A percentile compares a stretch with the other conserved stretches of the same genome.
These are phyloP conservation scores for Oxytropis ochrocephala DNA, from an alignment of 306 rosid species.

Conservation along the genomic window DNA sequence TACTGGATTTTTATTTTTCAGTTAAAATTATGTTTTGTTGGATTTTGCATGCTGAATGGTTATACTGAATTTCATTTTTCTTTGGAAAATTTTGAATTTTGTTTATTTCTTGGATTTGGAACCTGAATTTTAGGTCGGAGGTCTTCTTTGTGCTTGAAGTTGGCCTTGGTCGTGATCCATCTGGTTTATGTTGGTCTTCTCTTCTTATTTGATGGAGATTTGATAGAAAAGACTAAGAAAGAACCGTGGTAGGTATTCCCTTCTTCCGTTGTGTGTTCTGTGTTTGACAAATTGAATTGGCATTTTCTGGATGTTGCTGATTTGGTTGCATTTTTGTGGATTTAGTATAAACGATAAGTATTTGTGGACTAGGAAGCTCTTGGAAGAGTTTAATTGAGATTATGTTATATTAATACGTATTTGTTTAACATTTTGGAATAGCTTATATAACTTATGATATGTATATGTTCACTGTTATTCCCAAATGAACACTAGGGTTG, in stretches of 20 bases:
- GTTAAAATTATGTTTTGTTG: neutral
- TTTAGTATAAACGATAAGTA: neutral
- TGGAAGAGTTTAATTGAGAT: neutral
- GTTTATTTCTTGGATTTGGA: neutral
- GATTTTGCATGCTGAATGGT: constrained; percentile 1
- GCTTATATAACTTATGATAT: neutral
- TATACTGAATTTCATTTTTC: neutral
- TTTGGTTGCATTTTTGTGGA: neutral
- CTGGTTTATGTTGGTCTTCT: constrained; percentile 57
- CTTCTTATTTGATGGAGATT: constrained; percentile 65
- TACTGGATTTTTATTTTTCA: neutral
- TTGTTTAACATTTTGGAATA: neutral
- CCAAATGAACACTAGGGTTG: no score
- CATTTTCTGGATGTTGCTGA: constrained; percentile 5
- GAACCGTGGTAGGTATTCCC: constrained; percentile 63
- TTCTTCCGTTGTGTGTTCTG: neutral
- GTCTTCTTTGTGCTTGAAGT: constrained; percentile 67
- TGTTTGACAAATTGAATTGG: neutral
- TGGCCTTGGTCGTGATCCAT: constrained; percentile 65
- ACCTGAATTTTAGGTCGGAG: constrained; percentile 62
- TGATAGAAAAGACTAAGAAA: constrained; percentile 60
- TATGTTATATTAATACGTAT: no score
- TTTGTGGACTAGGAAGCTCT: neutral
- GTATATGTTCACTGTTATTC: no score
- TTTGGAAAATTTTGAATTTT: neutral